phyloP scores from a whole-genome alignment of 2,329 filamentous ascomycete species.

The Lachnellula occidentalis region DNA sequence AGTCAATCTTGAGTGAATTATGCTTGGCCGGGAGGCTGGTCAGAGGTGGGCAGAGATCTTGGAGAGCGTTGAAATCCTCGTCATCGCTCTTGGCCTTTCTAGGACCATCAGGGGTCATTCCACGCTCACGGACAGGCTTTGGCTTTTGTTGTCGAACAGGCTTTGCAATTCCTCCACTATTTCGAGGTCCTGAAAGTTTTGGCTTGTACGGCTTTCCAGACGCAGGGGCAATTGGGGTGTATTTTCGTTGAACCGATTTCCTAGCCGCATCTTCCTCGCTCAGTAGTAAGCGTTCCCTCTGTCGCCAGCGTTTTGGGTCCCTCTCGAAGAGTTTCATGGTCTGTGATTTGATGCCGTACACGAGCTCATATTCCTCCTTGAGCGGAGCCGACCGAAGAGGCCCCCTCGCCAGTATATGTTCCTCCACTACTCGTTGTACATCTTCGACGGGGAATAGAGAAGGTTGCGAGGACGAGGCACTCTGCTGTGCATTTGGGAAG shows the following conservation, averaged over 20 bases:
- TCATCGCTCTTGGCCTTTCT: slow-evolving; percentile 68
- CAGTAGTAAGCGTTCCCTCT: slow-evolving; percentile 26
- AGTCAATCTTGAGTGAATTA: slow-evolving; percentile 76
- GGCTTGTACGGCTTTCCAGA: slow-evolving; percentile 9
- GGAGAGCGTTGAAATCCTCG: slow-evolving; percentile 68
- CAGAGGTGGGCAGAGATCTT: slow-evolving; percentile 67
- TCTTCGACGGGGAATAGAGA: slow-evolving; percentile 47
- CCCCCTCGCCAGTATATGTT: slow-evolving; percentile 31
- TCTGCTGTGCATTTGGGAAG: slow-evolving; percentile 44
- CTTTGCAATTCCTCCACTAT: slow-evolving; percentile 1
- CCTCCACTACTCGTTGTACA: slow-evolving; percentile 43
- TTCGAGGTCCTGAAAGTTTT: not conserved
- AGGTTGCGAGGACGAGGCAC: slow-evolving; percentile 38
- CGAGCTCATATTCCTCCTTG: slow-evolving; percentile 48
- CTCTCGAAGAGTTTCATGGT: slow-evolving; percentile 36
- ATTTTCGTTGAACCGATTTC: slow-evolving; percentile 13
- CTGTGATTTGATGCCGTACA: slow-evolving; percentile 47
- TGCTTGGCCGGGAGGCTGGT: slow-evolving; percentile 58
- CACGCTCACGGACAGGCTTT: slow-evolving; percentile 11
- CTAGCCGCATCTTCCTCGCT: slow-evolving; percentile 23
- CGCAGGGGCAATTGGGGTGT: slow-evolving; percentile 27
- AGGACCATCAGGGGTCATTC: slow-evolving; percentile 30
- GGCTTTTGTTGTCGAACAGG: slow-evolving; percentile 3
- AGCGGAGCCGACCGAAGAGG: slow-evolving; percentile 41
- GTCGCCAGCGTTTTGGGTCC: slow-evolving; percentile 24